Base-by-base conservation (phyloP, 768 basidiomycete genomes). In the Pleurotus platypus region DNA sequence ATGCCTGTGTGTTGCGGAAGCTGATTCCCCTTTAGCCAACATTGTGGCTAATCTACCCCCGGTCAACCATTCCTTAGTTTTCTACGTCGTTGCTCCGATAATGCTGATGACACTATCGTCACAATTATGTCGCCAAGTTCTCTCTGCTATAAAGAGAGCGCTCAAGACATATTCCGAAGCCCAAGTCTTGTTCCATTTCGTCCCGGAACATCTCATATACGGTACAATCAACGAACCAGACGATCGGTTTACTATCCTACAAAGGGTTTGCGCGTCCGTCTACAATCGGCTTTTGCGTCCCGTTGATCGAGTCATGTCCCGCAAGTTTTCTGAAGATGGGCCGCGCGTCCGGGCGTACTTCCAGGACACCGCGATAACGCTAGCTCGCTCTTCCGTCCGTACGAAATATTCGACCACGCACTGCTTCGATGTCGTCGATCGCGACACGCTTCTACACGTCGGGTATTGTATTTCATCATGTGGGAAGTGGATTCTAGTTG, bases 401-500 rank as follows among this genome's bases (percentile, higher is more conserved):
- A 64, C 59, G 59, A 74, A 73, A 43, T 67, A 75, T 49, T 59
- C 73, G 13, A 8, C 66, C 75, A 4, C 66, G 80, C 42, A 38
- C 6, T 37, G 39, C 39, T 42, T 54, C 39, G 77, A 77, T 50
- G 79, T 80, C 15, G 57, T 78, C 58, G 76, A 80, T 64, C 68
- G 75, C 2, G 57, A 69, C 35, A 85, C 81, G 1, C 70, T 93
- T 54, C 71, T 94, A 45, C 92, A 94, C 66, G 78, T 93, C 39
- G 92, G 83, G 2, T 94, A 94, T 67, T 76, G 72, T 40, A 59
- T 87, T 1, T 86, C 87, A 9, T 62, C 67, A 4, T 89, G 87
- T 57, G 80, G 86, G 8, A 87, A 86, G 66, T 94, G 92, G 92
- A 75, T 93, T 5, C 66, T 90, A 15, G 83, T 83, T n/a, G 76